Percentiles rank a stretch among this genome's conserved stretches.
phyloP scores from a whole-genome alignment of 305 asterid genomes.

The Rubia peregrina region DNA sequence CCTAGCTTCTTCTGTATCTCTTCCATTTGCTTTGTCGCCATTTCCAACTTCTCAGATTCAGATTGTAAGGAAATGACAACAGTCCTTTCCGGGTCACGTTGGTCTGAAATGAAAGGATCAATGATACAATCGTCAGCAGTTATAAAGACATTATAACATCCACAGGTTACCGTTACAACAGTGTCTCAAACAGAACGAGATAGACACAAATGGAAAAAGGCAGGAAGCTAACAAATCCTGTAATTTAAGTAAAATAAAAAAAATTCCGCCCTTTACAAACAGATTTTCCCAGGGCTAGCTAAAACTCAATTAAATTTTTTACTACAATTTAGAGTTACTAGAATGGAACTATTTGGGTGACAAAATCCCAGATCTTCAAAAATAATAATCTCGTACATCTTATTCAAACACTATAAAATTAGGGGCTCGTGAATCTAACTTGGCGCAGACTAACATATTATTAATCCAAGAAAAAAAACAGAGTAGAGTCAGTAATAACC shows the following conservation, averaged over 20 bases:
- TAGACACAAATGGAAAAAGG: background rate
- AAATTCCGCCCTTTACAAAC: too few relatives aligned
- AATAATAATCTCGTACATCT: background rate
- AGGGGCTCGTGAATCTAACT: too few relatives aligned
- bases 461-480: too few relatives aligned
- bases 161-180: too few relatives aligned
- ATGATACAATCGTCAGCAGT: background rate
- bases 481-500: too few relatives aligned
- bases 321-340: background rate
- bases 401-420: background rate
- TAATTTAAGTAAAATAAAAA: too few relatives aligned
- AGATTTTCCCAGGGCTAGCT: too few relatives aligned
- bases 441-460: background rate
- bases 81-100: background rate
- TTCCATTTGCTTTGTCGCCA: constrained; percentile 97
- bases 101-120: background rate
- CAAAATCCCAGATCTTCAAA: background rate
- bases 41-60: constrained; percentile 14
- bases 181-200: background rate
- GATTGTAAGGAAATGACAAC: background rate
- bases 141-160: background rate
- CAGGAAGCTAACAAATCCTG: background rate
- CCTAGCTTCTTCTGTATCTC: constrained; percentile 74
- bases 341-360: background rate
- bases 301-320: too few relatives aligned